A percentile compares a stretch with the other conserved stretches of the same genome.
phyloP scores from a whole-genome alignment of 1,139 yeast genomes.

The Taiozyma onychis region DNA sequence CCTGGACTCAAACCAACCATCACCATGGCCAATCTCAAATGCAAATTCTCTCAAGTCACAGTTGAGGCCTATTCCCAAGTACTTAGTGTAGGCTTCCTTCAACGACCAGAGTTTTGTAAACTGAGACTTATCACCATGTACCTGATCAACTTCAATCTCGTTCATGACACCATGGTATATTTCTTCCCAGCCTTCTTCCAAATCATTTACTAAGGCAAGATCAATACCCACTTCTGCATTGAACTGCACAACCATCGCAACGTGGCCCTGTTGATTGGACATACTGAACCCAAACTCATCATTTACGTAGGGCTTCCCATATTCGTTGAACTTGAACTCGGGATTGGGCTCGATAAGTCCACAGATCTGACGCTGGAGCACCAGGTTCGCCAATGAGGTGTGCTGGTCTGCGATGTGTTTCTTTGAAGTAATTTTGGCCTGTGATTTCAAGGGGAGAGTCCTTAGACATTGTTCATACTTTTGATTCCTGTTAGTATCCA shows the following conservation, averaged over 20 bases:
- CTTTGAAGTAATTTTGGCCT: not conserved
- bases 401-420: not conserved
- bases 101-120: conserved; percentile 47
- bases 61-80: conserved; percentile 56
- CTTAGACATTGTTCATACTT: not conserved
- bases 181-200: not conserved
- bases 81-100: conserved; percentile 65
- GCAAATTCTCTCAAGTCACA: conserved; percentile 33
- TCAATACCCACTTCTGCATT: not conserved
- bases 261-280: not conserved
- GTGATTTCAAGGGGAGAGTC: not conserved
- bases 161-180: not conserved
- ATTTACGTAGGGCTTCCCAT: not conserved
- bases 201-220: not conserved
- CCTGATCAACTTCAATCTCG: not conserved
- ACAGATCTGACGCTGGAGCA: not conserved
- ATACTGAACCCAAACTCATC: not conserved
- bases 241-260: not conserved
- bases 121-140: not conserved
- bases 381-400: not conserved
- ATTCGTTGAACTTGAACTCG: not conserved
- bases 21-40: not conserved
- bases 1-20: not conserved
- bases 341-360: not conserved
- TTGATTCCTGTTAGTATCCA: not conserved